Evolutionary conservation across 306 rosid genomes (phyloP).

Genomic region (Gillenia trifoliata): DNA sequence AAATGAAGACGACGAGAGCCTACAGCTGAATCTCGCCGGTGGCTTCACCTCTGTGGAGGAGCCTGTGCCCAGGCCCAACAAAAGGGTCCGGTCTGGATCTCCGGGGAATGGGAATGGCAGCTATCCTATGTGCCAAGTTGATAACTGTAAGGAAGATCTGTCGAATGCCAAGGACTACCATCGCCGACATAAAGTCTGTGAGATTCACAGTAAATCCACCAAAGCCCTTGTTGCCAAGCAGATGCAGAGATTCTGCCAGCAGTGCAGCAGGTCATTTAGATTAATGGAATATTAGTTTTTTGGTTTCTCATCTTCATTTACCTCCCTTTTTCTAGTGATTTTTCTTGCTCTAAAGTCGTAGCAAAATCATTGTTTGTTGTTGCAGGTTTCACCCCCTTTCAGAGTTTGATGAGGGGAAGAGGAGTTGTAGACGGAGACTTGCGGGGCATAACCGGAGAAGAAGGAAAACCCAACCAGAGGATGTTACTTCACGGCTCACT

Average conservation of each 20-base stretch:
- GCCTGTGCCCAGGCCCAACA: slow-evolving; percentile 32
- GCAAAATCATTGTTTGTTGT: not conserved
- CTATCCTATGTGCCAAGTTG: slow-evolving; percentile 87
- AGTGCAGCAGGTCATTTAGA: slow-evolving; percentile 72
- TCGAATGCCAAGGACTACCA: slow-evolving; percentile 82
- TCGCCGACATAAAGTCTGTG: slow-evolving; percentile 85
- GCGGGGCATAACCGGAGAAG: slow-evolving; percentile 90
- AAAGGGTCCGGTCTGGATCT: slow-evolving; percentile 66
- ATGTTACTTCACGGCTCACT: slow-evolving; percentile 43
- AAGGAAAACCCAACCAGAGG: slow-evolving; percentile 77
- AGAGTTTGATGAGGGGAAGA: slow-evolving; percentile 85
- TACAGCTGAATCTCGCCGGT: slow-evolving; percentile 60
- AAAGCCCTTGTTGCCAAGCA: slow-evolving; percentile 56
- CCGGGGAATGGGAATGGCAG: slow-evolving; percentile 44
- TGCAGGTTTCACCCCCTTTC: slow-evolving; percentile 71
- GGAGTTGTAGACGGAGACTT: slow-evolving; percentile 87
- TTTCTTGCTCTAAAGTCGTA: not conserved
- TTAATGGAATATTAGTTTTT: not conserved
- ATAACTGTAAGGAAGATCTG: slow-evolving; percentile 76
- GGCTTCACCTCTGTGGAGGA: slow-evolving; percentile 28
- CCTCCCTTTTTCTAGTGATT: not conserved
- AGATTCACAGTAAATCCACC: slow-evolving; percentile 75
- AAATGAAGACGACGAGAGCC: slow-evolving; percentile 29
- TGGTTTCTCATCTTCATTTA: not conserved
- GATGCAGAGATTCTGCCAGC: slow-evolving; percentile 93